Evolutionary conservation across 1,139 yeast genomes (phyloP), one percentile per base, ranked within the genome.

Genomic region (Magnusiomyces magnusii): DNA sequence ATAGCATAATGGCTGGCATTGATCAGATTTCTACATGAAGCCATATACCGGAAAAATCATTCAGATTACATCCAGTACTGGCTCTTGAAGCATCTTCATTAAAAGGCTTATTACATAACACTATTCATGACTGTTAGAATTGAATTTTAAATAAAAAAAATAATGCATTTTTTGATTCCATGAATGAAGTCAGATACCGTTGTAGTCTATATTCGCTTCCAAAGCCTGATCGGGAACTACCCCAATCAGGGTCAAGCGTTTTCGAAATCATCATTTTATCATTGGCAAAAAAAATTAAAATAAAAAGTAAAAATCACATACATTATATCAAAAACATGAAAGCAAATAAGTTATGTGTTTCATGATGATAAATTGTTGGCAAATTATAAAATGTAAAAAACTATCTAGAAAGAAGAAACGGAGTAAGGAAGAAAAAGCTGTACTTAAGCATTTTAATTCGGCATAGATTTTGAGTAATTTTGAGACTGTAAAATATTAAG

Each of bases 141-240:
- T 2, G 3, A 17, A n/a, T 15, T 34, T 42, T 10, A 28, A n/a
- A 51, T 28, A 13, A 9, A 49, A n/a, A 51, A 50, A 28, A 31
- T 3, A 25, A 24, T n/a, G 21, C 39, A 54, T 36, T 3, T 15
- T 2, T 9, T 44, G 55, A 56, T 47, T 5, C 50, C 24, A 23
- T 24, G 34, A 24, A 24, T 31, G 23, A 23, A 25, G 19, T 91
- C 98, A 91, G 98, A 91, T 91, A 91, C 98, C 98, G 98, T 91
- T 91, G 97, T 91, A 91, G 98, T 92, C 97, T 31, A 85, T 82
- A 39, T 5, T 17, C 47, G 28, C 47, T 51, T 39, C 54, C 47
- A 39, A 39, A 28, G 41, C 39, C 41, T 27, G 39, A 23, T 31
- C 53, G 53, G 53, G 53, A 50, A 50, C 53, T 27, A 50, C 53